Evolutionary conservation across 257 asterid genomes (phyloP).

Genomic region (Nicotiana otophora): DNA sequence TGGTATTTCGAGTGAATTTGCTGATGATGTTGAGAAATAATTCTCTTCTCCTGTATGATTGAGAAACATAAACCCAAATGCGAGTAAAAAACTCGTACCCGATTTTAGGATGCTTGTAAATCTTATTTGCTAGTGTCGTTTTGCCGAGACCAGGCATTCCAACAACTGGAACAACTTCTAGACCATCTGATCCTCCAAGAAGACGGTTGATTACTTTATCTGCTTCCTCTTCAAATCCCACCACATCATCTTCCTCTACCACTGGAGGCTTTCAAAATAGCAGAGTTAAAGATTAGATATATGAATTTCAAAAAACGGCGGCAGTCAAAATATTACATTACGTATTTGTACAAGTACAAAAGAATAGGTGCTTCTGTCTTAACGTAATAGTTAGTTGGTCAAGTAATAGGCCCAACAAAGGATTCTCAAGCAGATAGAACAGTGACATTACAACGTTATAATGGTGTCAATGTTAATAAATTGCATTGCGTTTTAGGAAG

Average conservation of each 20-base stretch:
- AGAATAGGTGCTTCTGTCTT: background rate
- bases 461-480: no score
- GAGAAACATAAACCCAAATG: conserved; percentile 24
- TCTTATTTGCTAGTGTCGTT: conserved; percentile 36
- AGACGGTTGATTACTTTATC: conserved; percentile 21
- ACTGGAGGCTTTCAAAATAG: background rate
- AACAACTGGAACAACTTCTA: conserved; percentile 38
- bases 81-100: conserved; percentile 32
- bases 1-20: background rate
- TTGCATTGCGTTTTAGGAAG: background rate
- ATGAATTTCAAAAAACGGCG: background rate
- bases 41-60: conserved; percentile 25
- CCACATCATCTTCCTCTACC: conserved; percentile 28
- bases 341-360: background rate
- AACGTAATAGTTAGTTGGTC: background rate
- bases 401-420: background rate
- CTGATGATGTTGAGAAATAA: conserved; percentile 6
- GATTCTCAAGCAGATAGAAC: background rate
- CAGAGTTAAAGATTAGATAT: background rate
- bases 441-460: background rate
- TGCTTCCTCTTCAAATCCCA: conserved; percentile 49
- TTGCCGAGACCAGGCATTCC: conserved; percentile 59
- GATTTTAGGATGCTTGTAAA: conserved; percentile 23
- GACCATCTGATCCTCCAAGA: conserved; percentile 6
- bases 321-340: background rate